Evolutionary conservation across 176 grass and related monocot species (phyloP), one percentile per base, ranked within the genome.

Genomic region (Rhipidocladum racemiflorum): DNA sequence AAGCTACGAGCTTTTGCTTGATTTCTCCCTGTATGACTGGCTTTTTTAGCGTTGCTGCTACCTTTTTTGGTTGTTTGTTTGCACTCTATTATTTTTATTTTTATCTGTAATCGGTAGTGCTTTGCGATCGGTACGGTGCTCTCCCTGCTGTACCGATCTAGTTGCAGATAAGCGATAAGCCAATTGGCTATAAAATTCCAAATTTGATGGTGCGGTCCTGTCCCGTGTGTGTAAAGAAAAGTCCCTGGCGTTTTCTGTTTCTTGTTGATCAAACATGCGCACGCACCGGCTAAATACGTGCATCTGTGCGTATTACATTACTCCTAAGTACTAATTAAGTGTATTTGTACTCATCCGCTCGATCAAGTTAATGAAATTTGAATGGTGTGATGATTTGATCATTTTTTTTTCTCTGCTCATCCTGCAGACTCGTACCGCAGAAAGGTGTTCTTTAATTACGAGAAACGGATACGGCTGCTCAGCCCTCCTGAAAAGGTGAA

Each of bases 381-480:
- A 23, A 57, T n/a, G 0, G 4, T n/a, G 4, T 65, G 29, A 62
- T 75, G 7, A 65, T 46, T 46, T 86, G 30, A 76, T 17, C n/a
- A 55, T 24, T 23, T 56, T 90, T 30, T 30, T 43, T 72, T 65
- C 23, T 24, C 36, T 67, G 25, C 34, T 8, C 56, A n/a, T 29
- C 20, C 38, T 35, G 32, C 83, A 97, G 95, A 97, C 27, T 94
- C 92, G 4, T 94, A 89, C 75, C 90, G 95, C 38, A 92, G 54
- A 85, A 93, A 79, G 80, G 90, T 98, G 12, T 98, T 98, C 75
- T 98, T 98, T n/a, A 98, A 98, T 60, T 98, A 98, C 69, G 96
- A 98, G 89, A 98, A 93, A 76, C 36, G 92, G 82, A 90, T 95
- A 59, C 90, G 96, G 63, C 79, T 95, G 46, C 84, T 73, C 50